phyloP scores from a whole-genome alignment of 768 basidiomycete species.

The Mycena alexandri region DNA sequence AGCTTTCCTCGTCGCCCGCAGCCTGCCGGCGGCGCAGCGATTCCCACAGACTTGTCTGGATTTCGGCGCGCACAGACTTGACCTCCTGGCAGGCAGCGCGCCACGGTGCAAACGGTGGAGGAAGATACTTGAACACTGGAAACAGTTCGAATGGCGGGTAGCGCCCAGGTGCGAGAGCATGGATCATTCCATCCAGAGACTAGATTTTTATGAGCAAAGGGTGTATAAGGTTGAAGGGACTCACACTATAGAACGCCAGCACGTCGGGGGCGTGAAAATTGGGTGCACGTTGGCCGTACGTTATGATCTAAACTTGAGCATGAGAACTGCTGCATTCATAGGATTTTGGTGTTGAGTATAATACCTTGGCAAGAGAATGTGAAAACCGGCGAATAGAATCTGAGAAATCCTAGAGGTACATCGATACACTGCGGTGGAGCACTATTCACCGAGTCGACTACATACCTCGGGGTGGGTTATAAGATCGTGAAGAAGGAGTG shows the following conservation, averaged over 20 bases:
- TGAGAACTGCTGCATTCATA: not conserved
- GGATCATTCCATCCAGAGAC: conserved; percentile 10
- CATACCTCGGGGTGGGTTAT: conserved; percentile 1
- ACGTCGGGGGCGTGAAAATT: not conserved
- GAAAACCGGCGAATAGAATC: conserved; percentile 15
- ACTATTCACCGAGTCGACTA: no score
- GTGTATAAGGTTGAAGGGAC: not conserved
- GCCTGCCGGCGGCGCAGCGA: not conserved
- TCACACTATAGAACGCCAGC: not conserved
- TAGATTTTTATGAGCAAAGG: not conserved
- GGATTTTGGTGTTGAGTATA: not conserved
- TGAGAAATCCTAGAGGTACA: conserved; percentile 1
- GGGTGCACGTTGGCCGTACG: conserved; percentile 8
- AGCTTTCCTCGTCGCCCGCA: conserved; percentile 18
- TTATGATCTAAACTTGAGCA: not conserved
- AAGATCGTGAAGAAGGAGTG: conserved; percentile 1
- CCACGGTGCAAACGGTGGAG: conserved; percentile 14
- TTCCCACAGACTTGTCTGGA: conserved; percentile 2
- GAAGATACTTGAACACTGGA: conserved; percentile 16
- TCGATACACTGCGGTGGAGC: no score
- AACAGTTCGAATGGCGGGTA: conserved; percentile 16
- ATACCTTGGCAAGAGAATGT: conserved; percentile 17
- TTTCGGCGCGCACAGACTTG: not conserved
- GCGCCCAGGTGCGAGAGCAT: not conserved
- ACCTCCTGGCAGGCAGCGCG: not conserved